Base-by-base conservation (phyloP, 805 yeast species). In the Saturnispora hagleri region DNA sequence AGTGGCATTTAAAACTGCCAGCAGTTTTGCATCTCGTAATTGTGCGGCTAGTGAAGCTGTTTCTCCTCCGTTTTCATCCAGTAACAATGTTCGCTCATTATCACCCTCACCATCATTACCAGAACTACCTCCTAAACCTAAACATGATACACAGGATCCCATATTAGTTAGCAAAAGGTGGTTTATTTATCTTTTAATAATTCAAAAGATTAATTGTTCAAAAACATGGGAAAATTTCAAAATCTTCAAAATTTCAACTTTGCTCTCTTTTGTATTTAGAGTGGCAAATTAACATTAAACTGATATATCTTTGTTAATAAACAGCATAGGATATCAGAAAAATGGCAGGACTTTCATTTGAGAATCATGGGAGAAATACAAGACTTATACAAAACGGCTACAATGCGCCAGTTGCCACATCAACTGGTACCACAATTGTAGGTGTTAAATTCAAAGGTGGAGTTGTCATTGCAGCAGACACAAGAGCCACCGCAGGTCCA, bases 381-480 rank as follows among this genome's bases (percentile, higher is more conserved):
- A 82, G 72, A 59, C 75, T 93, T 51, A 75, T 85, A 17, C 76
- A 81, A 57, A 58, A 60, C 9, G 96, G 97, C 12, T 80, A 77
- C 61, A 80, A 83, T 3, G 73, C 80, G 35, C 97, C 98, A 50
- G 84, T 76, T 57, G 95, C 96, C 36, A 93, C 99, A 1, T 89
- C 97, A 22, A 93, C 99, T 1, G 99, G 99, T 73, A 93, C 99
- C n/a, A 93, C 99, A 0, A 93, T 93, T 73, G 99, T 93, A 24
- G 99, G 99, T 48, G 87, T 95, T 66, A 86, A 85, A 64, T 91
- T 86, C 69, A 74, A 86, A 50, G 91, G 89, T 55, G 99, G 99
- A 61, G 99, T 91, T 28, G 89, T 93, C 40, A 89, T 93, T 69
- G 98, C 99, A 12, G 99, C 99, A 9, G 99, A 93, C 74, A 93